A percentile compares a stretch with the other conserved stretches of the same genome.
phyloP scores from a whole-genome alignment of 1,284 basidiomycete genomes.

The Athelia sp. region DNA sequence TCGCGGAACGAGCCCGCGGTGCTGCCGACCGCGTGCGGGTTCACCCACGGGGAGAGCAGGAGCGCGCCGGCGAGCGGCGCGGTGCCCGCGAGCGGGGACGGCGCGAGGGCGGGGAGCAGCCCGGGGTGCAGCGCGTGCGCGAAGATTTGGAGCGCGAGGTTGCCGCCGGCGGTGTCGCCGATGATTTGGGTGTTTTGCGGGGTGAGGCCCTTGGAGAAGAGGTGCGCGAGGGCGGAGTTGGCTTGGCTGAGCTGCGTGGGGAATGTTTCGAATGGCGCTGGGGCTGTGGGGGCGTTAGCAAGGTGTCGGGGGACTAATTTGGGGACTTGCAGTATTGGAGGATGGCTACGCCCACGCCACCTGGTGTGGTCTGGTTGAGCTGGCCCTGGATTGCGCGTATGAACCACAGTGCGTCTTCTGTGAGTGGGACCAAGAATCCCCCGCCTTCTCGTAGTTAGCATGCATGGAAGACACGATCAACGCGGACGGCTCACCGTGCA shows the following conservation, averaged over 20 bases:
- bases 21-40: constrained; percentile 12
- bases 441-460: constrained; percentile 8
- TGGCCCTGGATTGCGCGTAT: constrained; percentile 10
- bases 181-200: neutral
- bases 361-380: constrained; percentile 6
- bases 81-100: neutral
- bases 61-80: constrained; percentile 22
- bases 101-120: neutral
- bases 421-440: constrained; percentile 6
- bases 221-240: neutral
- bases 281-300: constrained; percentile 10
- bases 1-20: neutral
- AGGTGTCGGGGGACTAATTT: neutral
- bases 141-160: constrained; percentile 1
- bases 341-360: constrained; percentile 10
- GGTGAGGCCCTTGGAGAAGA: neutral
- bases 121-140: neutral
- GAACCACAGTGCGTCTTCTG: constrained; percentile 6
- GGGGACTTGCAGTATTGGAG: constrained; percentile 12
- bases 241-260: neutral
- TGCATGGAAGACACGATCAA: neutral
- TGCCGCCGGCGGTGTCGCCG: constrained; percentile 14
- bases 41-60: constrained; percentile 35
- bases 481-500: constrained; percentile 26
- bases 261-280: constrained; percentile 18